A percentile compares a stretch with the other conserved stretches of the same genome.
Evolutionary conservation across 805 yeast species (phyloP).

Genomic region (Candida methanosorbosa): DNA sequence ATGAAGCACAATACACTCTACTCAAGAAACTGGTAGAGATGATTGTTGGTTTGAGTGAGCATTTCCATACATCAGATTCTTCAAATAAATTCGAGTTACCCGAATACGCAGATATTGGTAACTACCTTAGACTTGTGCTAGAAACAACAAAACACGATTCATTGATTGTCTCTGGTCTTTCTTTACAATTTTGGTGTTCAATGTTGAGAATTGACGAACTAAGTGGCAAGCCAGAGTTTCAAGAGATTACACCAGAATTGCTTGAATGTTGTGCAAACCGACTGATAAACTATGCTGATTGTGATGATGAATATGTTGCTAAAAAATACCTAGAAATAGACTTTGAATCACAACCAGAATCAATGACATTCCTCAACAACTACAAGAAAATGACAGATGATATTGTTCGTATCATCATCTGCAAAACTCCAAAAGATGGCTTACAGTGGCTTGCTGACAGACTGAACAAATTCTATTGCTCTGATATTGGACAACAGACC

Average conservation of each 20-base stretch:
- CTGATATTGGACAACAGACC: slow-evolving; percentile 59
- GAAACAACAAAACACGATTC: slow-evolving; percentile 79
- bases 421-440: slow-evolving; percentile 78
- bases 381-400: slow-evolving; percentile 84
- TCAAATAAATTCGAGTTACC: slow-evolving; percentile 26
- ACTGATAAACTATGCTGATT: slow-evolving; percentile 61
- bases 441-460: slow-evolving; percentile 74
- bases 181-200: slow-evolving; percentile 91
- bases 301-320: slow-evolving; percentile 56
- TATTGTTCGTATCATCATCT: slow-evolving; percentile 78
- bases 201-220: slow-evolving; percentile 75
- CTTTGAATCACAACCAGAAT: slow-evolving; percentile 80
- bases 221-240: slow-evolving; percentile 47
- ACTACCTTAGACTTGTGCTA: slow-evolving; percentile 66
- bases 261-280: slow-evolving; percentile 73
- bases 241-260: slow-evolving; percentile 52
- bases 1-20: slow-evolving; percentile 69
- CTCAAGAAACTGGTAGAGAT: slow-evolving; percentile 88
- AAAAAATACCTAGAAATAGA: slow-evolving; percentile 70
- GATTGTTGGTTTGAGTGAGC: slow-evolving; percentile 80
- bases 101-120: slow-evolving; percentile 51
- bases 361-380: slow-evolving; percentile 64
- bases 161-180: slow-evolving; percentile 81
- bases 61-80: slow-evolving; percentile 31
- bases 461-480: slow-evolving; percentile 62